Conservation (phyloP, 2,329 filamentous ascomycete species). For the Curvularia sp. region DNA sequence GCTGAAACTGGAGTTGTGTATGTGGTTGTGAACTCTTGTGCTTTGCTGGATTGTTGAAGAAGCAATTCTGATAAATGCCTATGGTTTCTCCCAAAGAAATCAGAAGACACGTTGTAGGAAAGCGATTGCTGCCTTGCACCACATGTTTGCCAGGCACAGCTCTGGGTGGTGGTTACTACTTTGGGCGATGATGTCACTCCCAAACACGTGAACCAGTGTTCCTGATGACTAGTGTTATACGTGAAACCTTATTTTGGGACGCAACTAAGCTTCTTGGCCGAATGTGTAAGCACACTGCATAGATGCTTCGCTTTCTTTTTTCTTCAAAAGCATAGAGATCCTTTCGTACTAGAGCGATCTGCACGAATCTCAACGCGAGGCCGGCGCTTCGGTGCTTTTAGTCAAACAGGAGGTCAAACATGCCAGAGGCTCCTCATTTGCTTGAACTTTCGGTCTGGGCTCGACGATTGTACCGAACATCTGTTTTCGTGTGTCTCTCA, state of each 20-base stretch:
- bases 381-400: background rate
- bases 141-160: constrained; percentile 22
- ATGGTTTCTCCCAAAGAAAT: background rate
- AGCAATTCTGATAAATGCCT: background rate
- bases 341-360: background rate
- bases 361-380: background rate
- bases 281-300: background rate
- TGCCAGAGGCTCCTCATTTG: background rate
- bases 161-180: constrained; percentile 27
- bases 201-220: constrained; percentile 24
- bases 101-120: constrained; percentile 7
- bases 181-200: constrained; percentile 40
- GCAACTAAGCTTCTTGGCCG: background rate
- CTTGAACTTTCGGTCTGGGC: background rate
- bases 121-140: constrained; percentile 34
- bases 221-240: background rate
- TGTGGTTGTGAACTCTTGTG: background rate
- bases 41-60: background rate
- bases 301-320: background rate
- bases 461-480: background rate
- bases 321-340: background rate
- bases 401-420: background rate
- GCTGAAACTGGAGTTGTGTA: background rate
- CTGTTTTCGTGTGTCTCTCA: background rate
- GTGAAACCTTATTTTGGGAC: background rate